Evolutionary conservation across 495 filamentous ascomycete species (phyloP), one percentile per base, ranked within the genome.

Genomic region (Penicillium waksmanii): DNA sequence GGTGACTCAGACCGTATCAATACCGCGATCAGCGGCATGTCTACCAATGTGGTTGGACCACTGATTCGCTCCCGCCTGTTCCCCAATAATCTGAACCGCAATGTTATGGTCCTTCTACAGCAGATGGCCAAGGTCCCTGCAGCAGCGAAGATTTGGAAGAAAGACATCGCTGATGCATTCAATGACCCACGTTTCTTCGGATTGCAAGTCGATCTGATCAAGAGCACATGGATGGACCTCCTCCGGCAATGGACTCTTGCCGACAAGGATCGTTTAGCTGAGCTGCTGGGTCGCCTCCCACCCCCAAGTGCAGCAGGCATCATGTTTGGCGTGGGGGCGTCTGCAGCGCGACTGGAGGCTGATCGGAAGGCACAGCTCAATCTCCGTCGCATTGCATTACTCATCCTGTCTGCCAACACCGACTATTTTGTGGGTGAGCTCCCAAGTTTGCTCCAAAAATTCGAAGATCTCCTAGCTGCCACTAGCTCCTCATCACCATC

Each of bases 291-390:
- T 40, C 86, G 92, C 25, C 80, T 98, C 36, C 86, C 90, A 6
- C 83, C 93, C 3, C 95, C 95, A 9, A 92, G 92, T 15, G 90
- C 95, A n/a, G 96, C 95, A 0, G 96, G 95, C 15, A 96, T 98
- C 55, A 92, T 99, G 71, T 99, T 99, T 61, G 95, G 95, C 21
- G 95, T 99, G 5, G 95, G 95, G 51, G 96, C 95, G 7, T 93
- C 90, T 35, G 94, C 93, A 21, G 95, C 95, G n/a, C 83, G 95
- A 58, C 79, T 92, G 44, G 95, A 99, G 76, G 92, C 95, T 9
- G 95, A 99, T 73, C 89, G 93, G 51, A 95, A 89, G 72, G 90
- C 93, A 8, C 94, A 97, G 67, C 84, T 97, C 36, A 96, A 93
- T 68, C 85, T 99, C 12, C 89, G 92, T 9, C 84, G 95, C 53